Evolutionary conservation across 441 rosid genomes (phyloP).

Genomic region (Croton setiger): DNA sequence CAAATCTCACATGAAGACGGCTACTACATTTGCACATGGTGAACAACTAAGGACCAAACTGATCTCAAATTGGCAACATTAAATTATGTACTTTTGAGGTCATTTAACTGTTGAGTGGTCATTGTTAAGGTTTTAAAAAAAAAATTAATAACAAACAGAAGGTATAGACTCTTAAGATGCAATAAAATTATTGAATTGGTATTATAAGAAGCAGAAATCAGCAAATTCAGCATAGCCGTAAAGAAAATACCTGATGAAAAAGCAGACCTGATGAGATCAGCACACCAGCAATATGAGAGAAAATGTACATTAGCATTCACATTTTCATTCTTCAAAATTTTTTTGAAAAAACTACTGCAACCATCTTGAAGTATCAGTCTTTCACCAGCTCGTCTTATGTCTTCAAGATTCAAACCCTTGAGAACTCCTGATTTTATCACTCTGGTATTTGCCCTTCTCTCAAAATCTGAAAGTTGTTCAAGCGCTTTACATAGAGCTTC

Average conservation of each 20-base stretch:
- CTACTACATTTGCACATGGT: not conserved
- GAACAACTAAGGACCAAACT: not conserved
- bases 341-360: constrained; percentile 63
- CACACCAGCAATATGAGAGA: constrained; percentile 94
- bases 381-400: constrained; percentile 81
- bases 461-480: constrained; percentile 68
- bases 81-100: not conserved
- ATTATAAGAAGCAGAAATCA: constrained; percentile 6
- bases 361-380: constrained; percentile 77
- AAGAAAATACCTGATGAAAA: constrained; percentile 55
- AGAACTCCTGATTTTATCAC: constrained; percentile 79
- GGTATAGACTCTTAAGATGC: not conserved
- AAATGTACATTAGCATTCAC: constrained; percentile 56
- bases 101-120: not conserved
- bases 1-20: not conserved
- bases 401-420: constrained; percentile 75
- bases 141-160: not conserved
- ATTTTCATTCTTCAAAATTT: constrained; percentile 44
- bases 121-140: not conserved
- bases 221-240: not conserved
- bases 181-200: not conserved
- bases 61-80: not conserved
- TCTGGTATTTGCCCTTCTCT: constrained; percentile 69
- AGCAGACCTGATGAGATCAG: constrained; percentile 77
- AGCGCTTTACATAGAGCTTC: constrained; percentile 62